These are phyloP conservation scores for Linnemannia schmuckeri DNA, from an alignment of 192 early-diverging fungal species.

Conservation along the genomic window DNA sequence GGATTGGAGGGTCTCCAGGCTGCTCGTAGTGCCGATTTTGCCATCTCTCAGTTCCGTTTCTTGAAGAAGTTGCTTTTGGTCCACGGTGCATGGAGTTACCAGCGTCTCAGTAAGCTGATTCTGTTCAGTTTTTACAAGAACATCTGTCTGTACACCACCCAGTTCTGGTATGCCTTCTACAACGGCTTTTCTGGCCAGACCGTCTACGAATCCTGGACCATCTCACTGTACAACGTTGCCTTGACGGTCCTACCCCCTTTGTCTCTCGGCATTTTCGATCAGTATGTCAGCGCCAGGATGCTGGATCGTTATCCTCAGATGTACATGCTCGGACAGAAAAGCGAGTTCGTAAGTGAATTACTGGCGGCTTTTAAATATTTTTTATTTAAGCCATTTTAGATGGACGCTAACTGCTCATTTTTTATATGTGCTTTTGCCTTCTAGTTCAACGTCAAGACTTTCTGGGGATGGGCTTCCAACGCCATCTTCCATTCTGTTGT, in stretches of 20 bases:
- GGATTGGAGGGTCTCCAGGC: slow-evolving; percentile 98
- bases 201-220: slow-evolving; percentile 98
- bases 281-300: slow-evolving; percentile 92
- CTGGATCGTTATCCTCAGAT: slow-evolving; percentile 98
- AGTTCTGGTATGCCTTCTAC: slow-evolving; percentile 96
- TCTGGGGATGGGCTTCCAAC: slow-evolving; percentile 95
- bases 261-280: slow-evolving; percentile 98
- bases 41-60: slow-evolving; percentile 98
- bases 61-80: slow-evolving; percentile 95
- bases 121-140: slow-evolving; percentile 99
- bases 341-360: slow-evolving; percentile 67
- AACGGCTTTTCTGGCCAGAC: slow-evolving; percentile 98
- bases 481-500: slow-evolving; percentile 94
- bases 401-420: background rate
- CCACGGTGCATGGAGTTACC: slow-evolving; percentile 98
- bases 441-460: slow-evolving; percentile 86
- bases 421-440: background rate
- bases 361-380: background rate
- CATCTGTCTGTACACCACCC: slow-evolving; percentile 97
- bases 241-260: slow-evolving; percentile 96
- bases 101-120: slow-evolving; percentile 94
- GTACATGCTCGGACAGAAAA: slow-evolving; percentile 86
- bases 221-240: slow-evolving; percentile 93
- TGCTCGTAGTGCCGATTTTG: slow-evolving; percentile 96
- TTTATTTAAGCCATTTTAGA: background rate